Percentiles rank a stretch among this genome's conserved stretches.
Evolutionary conservation across 2,329 filamentous ascomycete species (phyloP).

Genomic region (Botrytis elliptica): DNA sequence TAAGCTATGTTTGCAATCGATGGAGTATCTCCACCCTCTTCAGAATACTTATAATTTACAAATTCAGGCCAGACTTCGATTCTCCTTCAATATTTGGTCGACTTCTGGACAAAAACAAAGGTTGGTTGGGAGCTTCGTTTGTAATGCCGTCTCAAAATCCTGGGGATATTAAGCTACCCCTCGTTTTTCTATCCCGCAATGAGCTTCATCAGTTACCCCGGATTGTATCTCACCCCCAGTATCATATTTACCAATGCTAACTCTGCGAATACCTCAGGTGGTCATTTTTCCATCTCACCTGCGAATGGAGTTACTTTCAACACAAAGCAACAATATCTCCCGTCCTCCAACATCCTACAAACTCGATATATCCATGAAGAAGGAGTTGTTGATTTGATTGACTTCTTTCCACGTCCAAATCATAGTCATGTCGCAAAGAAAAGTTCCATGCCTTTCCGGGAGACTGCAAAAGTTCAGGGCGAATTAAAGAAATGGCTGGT

Average conservation of each 20-base stretch:
- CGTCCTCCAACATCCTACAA: slow-evolving; percentile 71
- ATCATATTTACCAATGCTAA: slow-evolving; percentile 7
- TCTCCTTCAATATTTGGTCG: slow-evolving; percentile 74
- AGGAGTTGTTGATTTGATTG: slow-evolving; percentile 69
- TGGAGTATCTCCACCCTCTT: not conserved
- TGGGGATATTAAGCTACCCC: not conserved
- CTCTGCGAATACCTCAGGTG: slow-evolving; percentile 46
- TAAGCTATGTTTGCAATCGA: slow-evolving; percentile 39
- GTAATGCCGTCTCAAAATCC: not conserved
- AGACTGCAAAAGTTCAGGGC: slow-evolving; percentile 54
- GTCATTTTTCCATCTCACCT: slow-evolving; percentile 68
- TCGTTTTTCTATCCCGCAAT: not conserved
- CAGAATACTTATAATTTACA: slow-evolving; percentile 14
- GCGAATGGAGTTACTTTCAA: slow-evolving; percentile 54
- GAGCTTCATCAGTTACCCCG: not conserved
- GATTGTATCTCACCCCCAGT: not conserved
- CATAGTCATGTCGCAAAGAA: slow-evolving; percentile 53
- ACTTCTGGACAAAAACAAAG: slow-evolving; percentile 68
- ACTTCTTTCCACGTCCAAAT: slow-evolving; percentile 73
- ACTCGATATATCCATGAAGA: slow-evolving; percentile 76
- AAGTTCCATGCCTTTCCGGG: slow-evolving; percentile 52
- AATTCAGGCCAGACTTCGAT: slow-evolving; percentile 69
- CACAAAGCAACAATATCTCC: slow-evolving; percentile 76
- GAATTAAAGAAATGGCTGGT: slow-evolving; percentile 71
- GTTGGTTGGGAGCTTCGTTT: not conserved